Evolutionary conservation across 2,329 filamentous ascomycete genomes (phyloP).

Genomic region (Colletotrichum simmondsii): DNA sequence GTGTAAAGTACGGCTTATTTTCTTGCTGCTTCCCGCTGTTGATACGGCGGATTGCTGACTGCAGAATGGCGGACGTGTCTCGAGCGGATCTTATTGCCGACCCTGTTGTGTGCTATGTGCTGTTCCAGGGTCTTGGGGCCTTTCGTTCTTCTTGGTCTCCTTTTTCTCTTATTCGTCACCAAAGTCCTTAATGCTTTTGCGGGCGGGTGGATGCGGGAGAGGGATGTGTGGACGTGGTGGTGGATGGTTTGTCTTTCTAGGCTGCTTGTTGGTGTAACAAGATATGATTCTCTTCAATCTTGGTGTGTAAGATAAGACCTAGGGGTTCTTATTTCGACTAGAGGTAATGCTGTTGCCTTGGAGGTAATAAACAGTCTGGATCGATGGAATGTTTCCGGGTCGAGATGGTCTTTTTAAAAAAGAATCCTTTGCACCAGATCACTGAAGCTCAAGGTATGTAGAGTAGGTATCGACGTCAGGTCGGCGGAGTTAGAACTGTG

Average conservation of each 20-base stretch:
- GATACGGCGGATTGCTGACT: constrained; percentile 31
- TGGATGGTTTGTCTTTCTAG: background rate
- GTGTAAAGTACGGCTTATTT: constrained; percentile 19
- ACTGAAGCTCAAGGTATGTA: background rate
- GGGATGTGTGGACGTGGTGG: background rate
- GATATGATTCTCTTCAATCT: background rate
- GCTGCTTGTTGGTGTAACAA: constrained; percentile 12
- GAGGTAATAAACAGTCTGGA: background rate
- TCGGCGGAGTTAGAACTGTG: constrained; percentile 16
- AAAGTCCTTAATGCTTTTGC: background rate
- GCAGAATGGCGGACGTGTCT: constrained; percentile 25
- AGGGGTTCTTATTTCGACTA: background rate
- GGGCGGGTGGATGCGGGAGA: background rate
- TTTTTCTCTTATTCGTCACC: background rate
- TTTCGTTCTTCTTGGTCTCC: constrained; percentile 2
- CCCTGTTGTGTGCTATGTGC: background rate
- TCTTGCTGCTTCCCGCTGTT: constrained; percentile 5
- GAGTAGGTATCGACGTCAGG: constrained; percentile 13
- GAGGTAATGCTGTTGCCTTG: background rate
- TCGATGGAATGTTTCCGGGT: background rate
- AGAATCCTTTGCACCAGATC: constrained; percentile 13
- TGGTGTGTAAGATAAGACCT: constrained; percentile 8
- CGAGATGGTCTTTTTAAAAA: constrained; percentile 9
- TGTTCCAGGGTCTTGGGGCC: background rate
- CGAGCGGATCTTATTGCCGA: background rate